Base-by-base conservation (phyloP, 2,329 filamentous ascomycete genomes). In the Monilinia laxa region DNA sequence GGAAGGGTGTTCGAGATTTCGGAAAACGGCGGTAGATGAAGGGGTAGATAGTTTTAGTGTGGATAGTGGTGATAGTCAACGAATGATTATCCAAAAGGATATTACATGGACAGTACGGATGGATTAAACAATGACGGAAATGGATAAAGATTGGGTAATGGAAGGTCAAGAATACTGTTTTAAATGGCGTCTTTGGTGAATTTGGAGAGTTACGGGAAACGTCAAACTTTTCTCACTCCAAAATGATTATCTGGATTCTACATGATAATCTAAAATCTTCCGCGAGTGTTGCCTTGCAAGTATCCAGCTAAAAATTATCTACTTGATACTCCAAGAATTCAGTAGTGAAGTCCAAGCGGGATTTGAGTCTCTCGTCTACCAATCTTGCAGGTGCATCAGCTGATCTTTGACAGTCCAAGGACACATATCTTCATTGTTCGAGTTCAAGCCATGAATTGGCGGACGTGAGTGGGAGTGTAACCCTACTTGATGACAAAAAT, bases 71-170 rank as follows among this genome's bases (percentile, higher is more conserved):
- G 67, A 71, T 57, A 71, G 68, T 55, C 67, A 56, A 28, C 64
- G 54, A 25, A 71, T 71, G 69, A 71, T 71, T 40, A 71, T 71
- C 58, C 65, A 68, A 53, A 70, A 71, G 47, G 64, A 70, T 68
- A 82, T 62, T 54, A n/a, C 52, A 47, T 69, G 69, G 69, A 56
- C 54, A n/a, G 62, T 69, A 25, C 38, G 49, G 14, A 49, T 16
- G 62, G 42, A 49, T 80, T 4, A n/a, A 60, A 35, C 57, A 38
- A 49, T 38, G 45, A 49, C 23, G 2, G 28, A 16, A 16, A 59
- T 11, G 42, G 25, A 11, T 40, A n/a, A 12, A 6, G 10, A 35
- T n/a, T n/a, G 42, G 42, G 18, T 23, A 47, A 31, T 59, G 25
- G 25, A 25, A 59, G 12, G 42, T 25, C 28, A 12, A 35, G 20